Base-by-base conservation (phyloP, 1,139 yeast genomes). In the Saccharomyces pastorianus region DNA sequence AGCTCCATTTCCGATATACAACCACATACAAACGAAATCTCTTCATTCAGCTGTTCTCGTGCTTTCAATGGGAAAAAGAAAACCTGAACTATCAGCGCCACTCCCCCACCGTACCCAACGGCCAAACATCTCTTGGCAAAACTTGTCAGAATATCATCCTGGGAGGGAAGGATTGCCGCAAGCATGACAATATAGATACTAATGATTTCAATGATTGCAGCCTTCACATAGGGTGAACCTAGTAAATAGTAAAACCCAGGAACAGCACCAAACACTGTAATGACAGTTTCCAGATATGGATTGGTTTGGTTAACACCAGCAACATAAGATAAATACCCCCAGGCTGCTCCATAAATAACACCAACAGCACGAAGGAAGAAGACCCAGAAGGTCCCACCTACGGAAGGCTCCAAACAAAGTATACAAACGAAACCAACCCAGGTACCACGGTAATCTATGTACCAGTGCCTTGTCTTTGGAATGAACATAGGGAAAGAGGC, bases 391-490 rank as follows among this genome's bases (percentile, higher is more conserved):
- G 82, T 77, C 13, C 76, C 77, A 6, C 82, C 82, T 20, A 78
- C 73, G 6, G 79, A 76, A 0, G 80, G 77, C 56, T 78, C 82
- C 25, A 77, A 56, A 20, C 77, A 77, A 49, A 78, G 61, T 49
- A 76, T 75, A 54, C 80, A 78, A 6, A 77, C 79, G 66, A 78
- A 78, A 27, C 81, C 82, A 9, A 77, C 73, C 82, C 82, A 78
- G 1, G 77, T 67, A 47, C 81, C 82, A 55, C 77, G 70, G 34
- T 74, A 69, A 32, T 72, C 69, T 8, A 65, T 65, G 57, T 76
- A 78, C 82, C 82, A 78, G 13, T 66, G 62, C 51, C 81, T 68
- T 49, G 75, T 61, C 46, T 71, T 70, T 0, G 79, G 77, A 14
- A 74, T 66, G 59, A 75, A 78, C 72, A 76, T 78, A 0, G 82